Conservation (phyloP, 1,284 basidiomycete genomes). For the Fomitopsis schrenkii region DNA sequence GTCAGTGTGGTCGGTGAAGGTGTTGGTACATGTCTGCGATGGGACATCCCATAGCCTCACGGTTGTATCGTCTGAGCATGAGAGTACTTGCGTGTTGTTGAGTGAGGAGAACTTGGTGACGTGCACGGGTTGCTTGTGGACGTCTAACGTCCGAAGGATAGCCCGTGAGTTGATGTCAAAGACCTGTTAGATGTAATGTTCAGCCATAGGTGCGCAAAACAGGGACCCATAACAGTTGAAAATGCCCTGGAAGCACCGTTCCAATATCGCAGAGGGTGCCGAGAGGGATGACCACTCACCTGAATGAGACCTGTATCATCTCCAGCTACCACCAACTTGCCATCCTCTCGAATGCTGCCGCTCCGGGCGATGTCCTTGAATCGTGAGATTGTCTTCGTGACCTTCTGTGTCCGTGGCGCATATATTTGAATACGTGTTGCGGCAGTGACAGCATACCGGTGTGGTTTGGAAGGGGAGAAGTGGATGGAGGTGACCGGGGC, state of each 20-base stretch:
- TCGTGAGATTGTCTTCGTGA: slow-evolving; percentile 92
- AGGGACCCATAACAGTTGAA: background rate
- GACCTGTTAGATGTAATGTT: slow-evolving; percentile 44
- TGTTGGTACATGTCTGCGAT: slow-evolving; percentile 77
- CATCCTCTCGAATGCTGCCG: slow-evolving; percentile 86
- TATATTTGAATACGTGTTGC: slow-evolving; percentile 95
- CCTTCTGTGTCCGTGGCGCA: slow-evolving; percentile 91
- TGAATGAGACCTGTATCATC: slow-evolving; percentile 94
- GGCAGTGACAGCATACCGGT: slow-evolving; percentile 93
- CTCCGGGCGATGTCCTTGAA: slow-evolving; percentile 96
- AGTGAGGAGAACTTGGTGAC: slow-evolving; percentile 89
- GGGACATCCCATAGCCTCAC: slow-evolving; percentile 95
- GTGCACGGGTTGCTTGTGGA: slow-evolving; percentile 95
- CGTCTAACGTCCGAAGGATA: slow-evolving; percentile 88
- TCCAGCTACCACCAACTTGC: slow-evolving; percentile 92
- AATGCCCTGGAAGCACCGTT: background rate
- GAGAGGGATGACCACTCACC: slow-evolving; percentile 38
- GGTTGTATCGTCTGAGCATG: slow-evolving; percentile 95
- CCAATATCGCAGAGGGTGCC: background rate
- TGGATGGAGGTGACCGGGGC: slow-evolving; percentile 91
- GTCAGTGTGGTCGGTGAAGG: slow-evolving; percentile 86
- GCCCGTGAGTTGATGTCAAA: slow-evolving; percentile 96
- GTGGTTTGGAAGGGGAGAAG: slow-evolving; percentile 82
- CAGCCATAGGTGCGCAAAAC: slow-evolving; percentile 11
- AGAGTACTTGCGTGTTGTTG: slow-evolving; percentile 80